These are phyloP conservation scores for Epichloe uncinata DNA, from an alignment of 2,329 filamentous ascomycete genomes.

Conservation along the genomic window DNA sequence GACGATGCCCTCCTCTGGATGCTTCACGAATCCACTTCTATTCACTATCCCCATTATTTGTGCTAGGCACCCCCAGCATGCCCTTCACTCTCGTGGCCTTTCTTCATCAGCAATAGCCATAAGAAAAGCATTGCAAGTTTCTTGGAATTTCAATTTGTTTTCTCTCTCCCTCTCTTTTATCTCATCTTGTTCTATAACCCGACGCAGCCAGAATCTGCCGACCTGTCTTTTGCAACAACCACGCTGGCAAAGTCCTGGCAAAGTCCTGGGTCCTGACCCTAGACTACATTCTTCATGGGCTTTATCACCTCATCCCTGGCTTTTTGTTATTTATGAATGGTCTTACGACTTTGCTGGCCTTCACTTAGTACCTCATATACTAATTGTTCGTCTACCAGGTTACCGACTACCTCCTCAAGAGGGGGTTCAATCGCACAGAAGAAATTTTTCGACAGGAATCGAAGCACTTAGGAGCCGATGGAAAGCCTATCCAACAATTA, in stretches of 20 bases:
- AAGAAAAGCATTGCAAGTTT: too few relatives aligned
- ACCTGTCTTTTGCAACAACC: too few relatives aligned
- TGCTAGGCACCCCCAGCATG: not conserved
- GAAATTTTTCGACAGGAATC: conserved; percentile 87
- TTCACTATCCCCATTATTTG: not conserved
- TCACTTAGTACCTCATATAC: not conserved
- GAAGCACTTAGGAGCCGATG: conserved; percentile 66
- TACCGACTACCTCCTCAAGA: conserved; percentile 90
- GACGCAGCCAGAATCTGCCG: not conserved
- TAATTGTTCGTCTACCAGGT: conserved; percentile 33
- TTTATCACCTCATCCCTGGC: not conserved
- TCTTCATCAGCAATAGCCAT: not conserved
- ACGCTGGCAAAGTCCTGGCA: too few relatives aligned
- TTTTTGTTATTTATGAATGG: not conserved
- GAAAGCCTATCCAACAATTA: conserved; percentile 55
- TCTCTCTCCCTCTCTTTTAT: not conserved
- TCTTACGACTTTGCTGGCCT: not conserved
- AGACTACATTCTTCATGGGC: not conserved
- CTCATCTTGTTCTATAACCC: not conserved
- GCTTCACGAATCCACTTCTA: not conserved
- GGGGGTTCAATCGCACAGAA: conserved; percentile 87
- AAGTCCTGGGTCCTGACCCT: not conserved
- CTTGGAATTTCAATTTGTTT: too few relatives aligned
- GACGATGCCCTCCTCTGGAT: conserved; percentile 9
- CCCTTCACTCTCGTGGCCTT: not conserved